Base-by-base conservation (phyloP, 2,329 filamentous ascomycete genomes). In the Fusarium transvaalense region DNA sequence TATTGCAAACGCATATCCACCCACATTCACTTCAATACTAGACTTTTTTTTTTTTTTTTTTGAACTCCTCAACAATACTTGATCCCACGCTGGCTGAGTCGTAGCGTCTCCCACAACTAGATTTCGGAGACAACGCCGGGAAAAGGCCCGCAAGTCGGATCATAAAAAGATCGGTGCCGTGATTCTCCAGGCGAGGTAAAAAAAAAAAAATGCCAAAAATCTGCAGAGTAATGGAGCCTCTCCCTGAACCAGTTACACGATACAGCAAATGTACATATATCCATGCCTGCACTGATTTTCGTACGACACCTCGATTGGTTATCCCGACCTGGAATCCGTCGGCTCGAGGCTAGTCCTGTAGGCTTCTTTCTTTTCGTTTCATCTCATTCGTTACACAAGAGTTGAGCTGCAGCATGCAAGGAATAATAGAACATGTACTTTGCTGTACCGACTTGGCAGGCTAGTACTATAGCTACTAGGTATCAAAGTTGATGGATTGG, bases 351-450 rank as follows among this genome's bases (percentile, higher is more conserved):
- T 56, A 63, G 43, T 14, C 32, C 21, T 42, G 65, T 52, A 53
- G 32, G 53, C 37, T 51, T 32, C 48, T 59, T 66, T 32, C 25
- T 50, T 67, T 59, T 41, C 62, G 56, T 54, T 46, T 58, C 57
- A 35, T 45, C 34, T 56, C 21, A 64, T 64, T 70, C 58, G 62
- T 56, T 41, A 64, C 60, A 61, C 53, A 68, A 27, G 35, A 43
- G 41, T 55, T 41, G 41, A 64, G 60, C 56, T 71, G 68, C 67
- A 68, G 65, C 55, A 73, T 73, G 70, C 69, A 74, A 68, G 71
- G 61, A 72, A 74, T 68, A 37, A 32, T 50, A 37, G 62, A 50
- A 66, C 8, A 45, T 63, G 60, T 43, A 27, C 31, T 55, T 46
- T 10, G 23, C 45, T 45, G 52, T 64, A 59, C 60, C 35, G 58